Percentiles rank a stretch among this genome's conserved stretches.
phyloP scores from a whole-genome alignment of 2,329 filamentous ascomycete genomes.

The Seiridium unicorne region DNA sequence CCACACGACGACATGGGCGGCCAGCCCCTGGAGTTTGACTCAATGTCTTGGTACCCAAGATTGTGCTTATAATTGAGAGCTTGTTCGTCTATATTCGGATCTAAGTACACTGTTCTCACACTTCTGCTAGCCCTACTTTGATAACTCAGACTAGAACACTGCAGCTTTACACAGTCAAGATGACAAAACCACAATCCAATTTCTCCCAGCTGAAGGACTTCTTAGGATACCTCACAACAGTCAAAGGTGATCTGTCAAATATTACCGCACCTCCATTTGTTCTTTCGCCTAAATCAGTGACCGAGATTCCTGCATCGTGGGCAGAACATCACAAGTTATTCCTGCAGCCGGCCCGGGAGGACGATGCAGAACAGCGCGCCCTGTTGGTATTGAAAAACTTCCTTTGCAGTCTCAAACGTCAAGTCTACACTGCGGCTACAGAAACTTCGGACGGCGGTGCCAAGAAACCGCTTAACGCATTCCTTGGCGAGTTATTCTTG shows the following conservation, averaged over 20 bases:
- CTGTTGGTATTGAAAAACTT: conserved; percentile 47
- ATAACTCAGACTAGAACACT: neutral
- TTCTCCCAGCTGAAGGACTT: conserved; percentile 29
- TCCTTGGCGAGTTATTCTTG: conserved; percentile 45
- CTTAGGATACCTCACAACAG: conserved; percentile 46
- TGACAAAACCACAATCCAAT: conserved; percentile 21
- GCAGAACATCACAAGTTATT: conserved; percentile 52
- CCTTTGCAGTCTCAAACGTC: conserved; percentile 39
- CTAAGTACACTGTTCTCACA: too few relatives aligned
- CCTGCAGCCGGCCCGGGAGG: conserved; percentile 37
- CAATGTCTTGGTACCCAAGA: too few relatives aligned
- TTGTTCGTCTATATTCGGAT: too few relatives aligned
- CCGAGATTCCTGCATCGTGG: conserved; percentile 57
- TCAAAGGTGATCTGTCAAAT: conserved; percentile 54
- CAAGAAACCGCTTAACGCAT: conserved; percentile 51
- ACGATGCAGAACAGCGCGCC: conserved; percentile 36
- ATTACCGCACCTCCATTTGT: conserved; percentile 57
- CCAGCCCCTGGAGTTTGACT: neutral
- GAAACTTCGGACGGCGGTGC: conserved; percentile 33
- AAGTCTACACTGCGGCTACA: conserved; percentile 28
- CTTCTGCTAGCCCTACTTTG: neutral
- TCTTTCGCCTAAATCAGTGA: conserved; percentile 51
- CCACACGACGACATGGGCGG: neutral
- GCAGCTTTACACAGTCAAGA: neutral
- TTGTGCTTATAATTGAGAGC: too few relatives aligned